Conservation (phyloP, 371 early-diverging fungal species). For the Apophysomyces sp. region DNA sequence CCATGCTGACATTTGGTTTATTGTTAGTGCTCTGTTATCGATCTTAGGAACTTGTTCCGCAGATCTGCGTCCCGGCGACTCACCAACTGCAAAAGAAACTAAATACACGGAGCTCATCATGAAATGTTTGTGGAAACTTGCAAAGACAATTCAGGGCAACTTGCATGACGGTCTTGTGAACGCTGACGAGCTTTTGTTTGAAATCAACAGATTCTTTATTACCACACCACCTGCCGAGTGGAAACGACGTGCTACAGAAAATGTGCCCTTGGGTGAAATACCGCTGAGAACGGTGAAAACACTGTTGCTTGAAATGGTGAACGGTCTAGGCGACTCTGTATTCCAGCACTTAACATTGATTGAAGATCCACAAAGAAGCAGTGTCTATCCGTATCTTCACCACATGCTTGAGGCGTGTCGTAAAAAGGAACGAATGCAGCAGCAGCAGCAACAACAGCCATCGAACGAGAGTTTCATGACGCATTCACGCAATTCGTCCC, state of each 20-base stretch:
- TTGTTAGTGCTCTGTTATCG: slow-evolving; percentile 54
- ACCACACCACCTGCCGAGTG: slow-evolving; percentile 81
- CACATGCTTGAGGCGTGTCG: slow-evolving; percentile 69
- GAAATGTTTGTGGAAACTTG: slow-evolving; percentile 96
- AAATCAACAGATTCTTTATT: slow-evolving; percentile 81
- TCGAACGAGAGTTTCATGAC: slow-evolving; percentile 10
- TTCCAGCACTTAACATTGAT: slow-evolving; percentile 64
- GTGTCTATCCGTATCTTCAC: slow-evolving; percentile 67
- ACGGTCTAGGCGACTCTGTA: slow-evolving; percentile 63
- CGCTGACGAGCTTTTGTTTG: slow-evolving; percentile 64
- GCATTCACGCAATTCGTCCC: slow-evolving; percentile 27
- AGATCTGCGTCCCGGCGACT: slow-evolving; percentile 49
- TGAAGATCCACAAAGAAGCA: slow-evolving; percentile 60
- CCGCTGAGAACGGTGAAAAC: slow-evolving; percentile 94
- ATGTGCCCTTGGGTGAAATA: slow-evolving; percentile 83
- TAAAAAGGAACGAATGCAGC: slow-evolving; percentile 48
- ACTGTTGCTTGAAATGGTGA: slow-evolving; percentile 76
- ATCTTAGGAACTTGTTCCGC: slow-evolving; percentile 52
- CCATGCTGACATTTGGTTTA: neutral
- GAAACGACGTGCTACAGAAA: slow-evolving; percentile 77
- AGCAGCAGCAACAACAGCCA: slow-evolving; percentile 19
- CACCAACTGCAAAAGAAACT: slow-evolving; percentile 53
- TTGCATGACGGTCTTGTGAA: slow-evolving; percentile 51
- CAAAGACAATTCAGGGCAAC: slow-evolving; percentile 78
- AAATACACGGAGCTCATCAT: slow-evolving; percentile 89